Percentiles rank a stretch among this genome's conserved stretches.
Evolutionary conservation across 352 stramenopile genomes (phyloP).

Genomic region (Phytophthora pini): DNA sequence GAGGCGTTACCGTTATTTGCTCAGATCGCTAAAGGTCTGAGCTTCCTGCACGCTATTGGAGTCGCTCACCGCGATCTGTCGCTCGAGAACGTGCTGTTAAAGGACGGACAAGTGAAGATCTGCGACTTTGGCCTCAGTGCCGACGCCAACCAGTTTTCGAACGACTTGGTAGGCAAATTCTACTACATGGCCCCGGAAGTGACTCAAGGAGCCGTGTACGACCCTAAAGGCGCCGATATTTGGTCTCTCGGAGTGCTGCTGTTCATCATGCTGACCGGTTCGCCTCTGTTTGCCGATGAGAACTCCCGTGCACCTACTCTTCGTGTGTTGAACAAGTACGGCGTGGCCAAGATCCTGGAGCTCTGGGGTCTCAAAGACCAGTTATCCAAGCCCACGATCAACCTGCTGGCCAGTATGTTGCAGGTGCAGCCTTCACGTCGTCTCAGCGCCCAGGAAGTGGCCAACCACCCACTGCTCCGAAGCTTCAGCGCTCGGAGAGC

Average conservation of each 20-base stretch:
- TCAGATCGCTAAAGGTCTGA: conserved; percentile 52
- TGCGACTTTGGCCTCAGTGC: conserved; percentile 76
- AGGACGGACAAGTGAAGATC: conserved; percentile 51
- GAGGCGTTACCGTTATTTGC: conserved; percentile 48
- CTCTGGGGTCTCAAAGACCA: conserved; percentile 59
- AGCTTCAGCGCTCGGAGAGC: neutral
- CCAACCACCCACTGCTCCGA: conserved; percentile 28
- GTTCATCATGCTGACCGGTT: conserved; percentile 76
- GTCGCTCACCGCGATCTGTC: conserved; percentile 67
- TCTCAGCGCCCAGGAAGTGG: conserved; percentile 42
- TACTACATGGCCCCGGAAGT: conserved; percentile 85
- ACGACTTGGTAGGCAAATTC: conserved; percentile 64
- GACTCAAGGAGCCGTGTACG: conserved; percentile 37
- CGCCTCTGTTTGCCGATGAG: conserved; percentile 45
- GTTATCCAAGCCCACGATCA: conserved; percentile 38
- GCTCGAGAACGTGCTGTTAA: conserved; percentile 69
- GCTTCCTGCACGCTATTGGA: conserved; percentile 54
- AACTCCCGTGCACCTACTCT: conserved; percentile 55
- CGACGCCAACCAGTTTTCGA: conserved; percentile 39
- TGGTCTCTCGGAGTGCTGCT: conserved; percentile 75
- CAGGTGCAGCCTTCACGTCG: conserved; percentile 52
- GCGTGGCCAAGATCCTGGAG: conserved; percentile 60
- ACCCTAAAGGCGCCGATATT: conserved; percentile 60
- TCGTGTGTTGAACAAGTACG: conserved; percentile 54
- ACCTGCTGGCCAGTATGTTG: conserved; percentile 53